Percentiles rank a stretch among this genome's conserved stretches.
These are phyloP conservation scores for Kazachstania sp. DNA, from an alignment of 1,139 yeast species.

Conservation along the genomic window DNA sequence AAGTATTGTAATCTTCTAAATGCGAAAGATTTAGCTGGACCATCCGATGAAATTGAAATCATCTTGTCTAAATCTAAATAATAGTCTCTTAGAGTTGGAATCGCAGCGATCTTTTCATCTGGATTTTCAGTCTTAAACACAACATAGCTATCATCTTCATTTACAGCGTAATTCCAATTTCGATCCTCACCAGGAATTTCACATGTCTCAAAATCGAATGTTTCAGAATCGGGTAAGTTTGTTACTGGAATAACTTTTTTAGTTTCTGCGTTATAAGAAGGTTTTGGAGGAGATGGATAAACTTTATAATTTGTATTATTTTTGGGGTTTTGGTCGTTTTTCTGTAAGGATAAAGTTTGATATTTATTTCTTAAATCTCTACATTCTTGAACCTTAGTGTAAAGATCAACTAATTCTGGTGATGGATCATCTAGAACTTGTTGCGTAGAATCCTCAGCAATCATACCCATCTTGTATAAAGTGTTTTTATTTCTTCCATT, in stretches of 20 bases:
- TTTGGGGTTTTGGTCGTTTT: constrained; percentile 73
- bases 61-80: constrained; percentile 73
- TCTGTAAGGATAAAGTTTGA: constrained; percentile 61
- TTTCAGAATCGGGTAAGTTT: constrained; percentile 38
- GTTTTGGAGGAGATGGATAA: constrained; percentile 91
- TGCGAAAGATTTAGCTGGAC: constrained; percentile 96
- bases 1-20: constrained; percentile 85
- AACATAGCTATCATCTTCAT: constrained; percentile 61
- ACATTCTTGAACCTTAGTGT: constrained; percentile 61
- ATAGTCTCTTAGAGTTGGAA: constrained; percentile 76
- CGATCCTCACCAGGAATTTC: constrained; percentile 56
- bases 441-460: constrained; percentile 60
- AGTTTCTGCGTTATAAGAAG: constrained; percentile 73
- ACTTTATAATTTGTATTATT: constrained; percentile 61
- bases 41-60: constrained; percentile 71
- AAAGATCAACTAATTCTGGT: constrained; percentile 61
- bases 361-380: constrained; percentile 72
- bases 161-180: constrained; percentile 42
- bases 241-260: constrained; percentile 41
- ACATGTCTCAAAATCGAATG: constrained; percentile 54
- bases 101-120: constrained; percentile 40
- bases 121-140: constrained; percentile 38
- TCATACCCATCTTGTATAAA: constrained; percentile 41
- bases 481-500: constrained; percentile 14
- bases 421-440: constrained; percentile 55